Evolutionary conservation across 2,329 filamentous ascomycete genomes (phyloP).

Genomic region (Zalaria obscura): DNA sequence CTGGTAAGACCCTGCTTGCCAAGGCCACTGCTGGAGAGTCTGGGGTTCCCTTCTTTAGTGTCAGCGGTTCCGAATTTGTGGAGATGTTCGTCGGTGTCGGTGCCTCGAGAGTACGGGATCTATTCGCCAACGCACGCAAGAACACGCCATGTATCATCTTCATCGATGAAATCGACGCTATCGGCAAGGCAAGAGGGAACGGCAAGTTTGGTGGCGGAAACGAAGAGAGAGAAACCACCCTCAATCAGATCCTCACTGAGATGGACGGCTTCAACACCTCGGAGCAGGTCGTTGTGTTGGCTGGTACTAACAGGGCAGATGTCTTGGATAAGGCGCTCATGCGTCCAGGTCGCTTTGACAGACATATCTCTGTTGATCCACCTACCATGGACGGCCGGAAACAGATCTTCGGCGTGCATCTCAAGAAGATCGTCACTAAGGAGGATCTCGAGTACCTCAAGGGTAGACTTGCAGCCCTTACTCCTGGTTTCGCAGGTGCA

Average conservation of each 20-base stretch:
- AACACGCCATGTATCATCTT: conserved; percentile 98
- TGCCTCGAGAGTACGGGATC: conserved; percentile 82
- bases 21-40: conserved; percentile 98
- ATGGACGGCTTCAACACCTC: conserved; percentile 99
- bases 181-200: conserved; percentile 79
- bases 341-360: conserved; percentile 91
- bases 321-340: conserved; percentile 90
- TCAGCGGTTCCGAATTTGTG: conserved; percentile 96
- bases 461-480: conserved; percentile 79
- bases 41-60: conserved; percentile 92
- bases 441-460: conserved; percentile 81
- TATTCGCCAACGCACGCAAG: conserved; percentile 90
- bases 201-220: conserved; percentile 79
- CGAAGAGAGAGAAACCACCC: conserved; percentile 89
- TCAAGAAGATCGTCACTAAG: conserved; percentile 85
- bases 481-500: conserved; percentile 90
- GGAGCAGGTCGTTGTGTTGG: conserved; percentile 91
- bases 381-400: conserved; percentile 94
- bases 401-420: conserved; percentile 90
- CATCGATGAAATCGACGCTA: conserved; percentile 98
- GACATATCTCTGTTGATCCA: conserved; percentile 87
- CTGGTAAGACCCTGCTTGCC: conserved; percentile 91
- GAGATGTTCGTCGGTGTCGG: conserved; percentile 99
- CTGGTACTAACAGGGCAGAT: conserved; percentile 91
- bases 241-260: conserved; percentile 96